phyloP scores from a whole-genome alignment of 768 basidiomycete genomes.

The Tulasnella sp. region DNA sequence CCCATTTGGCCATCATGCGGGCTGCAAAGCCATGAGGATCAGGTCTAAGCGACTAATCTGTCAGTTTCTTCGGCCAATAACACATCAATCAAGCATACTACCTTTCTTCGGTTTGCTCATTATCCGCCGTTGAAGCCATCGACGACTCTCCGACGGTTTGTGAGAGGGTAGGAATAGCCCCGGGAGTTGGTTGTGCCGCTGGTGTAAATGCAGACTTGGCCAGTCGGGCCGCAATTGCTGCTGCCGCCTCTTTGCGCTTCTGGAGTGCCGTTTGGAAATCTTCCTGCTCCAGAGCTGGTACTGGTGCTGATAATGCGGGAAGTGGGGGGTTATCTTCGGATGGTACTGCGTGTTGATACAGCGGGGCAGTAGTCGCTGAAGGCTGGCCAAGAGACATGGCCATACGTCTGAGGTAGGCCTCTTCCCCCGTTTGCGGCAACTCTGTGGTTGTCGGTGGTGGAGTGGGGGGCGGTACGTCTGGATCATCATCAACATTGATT shows the following conservation, averaged over 20 bases:
- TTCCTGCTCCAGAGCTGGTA: background rate
- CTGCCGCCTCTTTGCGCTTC: slow-evolving; percentile 51
- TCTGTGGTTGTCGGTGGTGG: background rate
- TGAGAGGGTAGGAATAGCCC: background rate
- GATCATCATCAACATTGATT: background rate
- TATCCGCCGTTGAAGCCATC: background rate
- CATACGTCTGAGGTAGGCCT: slow-evolving; percentile 53
- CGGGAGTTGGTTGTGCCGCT: background rate
- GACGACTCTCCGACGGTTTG: background rate
- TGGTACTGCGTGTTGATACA: background rate
- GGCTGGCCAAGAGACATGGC: slow-evolving; percentile 32
- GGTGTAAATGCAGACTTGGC: slow-evolving; percentile 11
- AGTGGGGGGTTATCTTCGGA: background rate
- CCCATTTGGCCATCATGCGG: slow-evolving; percentile 92
- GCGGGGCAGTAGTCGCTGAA: background rate
- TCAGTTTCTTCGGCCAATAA: background rate
- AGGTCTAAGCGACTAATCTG: slow-evolving; percentile 28
- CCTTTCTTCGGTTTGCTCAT: background rate
- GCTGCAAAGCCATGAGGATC: slow-evolving; percentile 71
- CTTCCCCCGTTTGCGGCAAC: slow-evolving; percentile 39
- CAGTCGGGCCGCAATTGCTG: slow-evolving; percentile 65
- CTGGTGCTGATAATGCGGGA: background rate
- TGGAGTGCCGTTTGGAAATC: slow-evolving; percentile 51
- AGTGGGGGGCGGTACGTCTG: slow-evolving; percentile 4
- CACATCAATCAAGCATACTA: background rate